A percentile compares a stretch with the other conserved stretches of the same genome.
phyloP scores from a whole-genome alignment of 345 rosid genomes.

The Litchi chinensis region DNA sequence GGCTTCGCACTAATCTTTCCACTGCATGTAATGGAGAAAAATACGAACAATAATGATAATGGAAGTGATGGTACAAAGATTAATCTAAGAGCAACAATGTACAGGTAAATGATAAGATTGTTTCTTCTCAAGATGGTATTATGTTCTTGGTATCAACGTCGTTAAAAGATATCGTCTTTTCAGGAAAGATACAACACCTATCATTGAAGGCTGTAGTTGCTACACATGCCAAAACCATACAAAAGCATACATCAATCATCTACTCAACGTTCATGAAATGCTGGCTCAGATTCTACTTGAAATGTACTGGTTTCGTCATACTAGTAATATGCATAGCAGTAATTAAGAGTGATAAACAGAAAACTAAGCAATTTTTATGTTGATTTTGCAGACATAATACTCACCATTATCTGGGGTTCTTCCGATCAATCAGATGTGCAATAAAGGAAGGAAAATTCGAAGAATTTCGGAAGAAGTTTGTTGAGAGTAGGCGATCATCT shows the following conservation, averaged over 20 bases:
- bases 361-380: not conserved
- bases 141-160: not conserved
- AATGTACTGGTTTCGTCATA: conserved; percentile 40
- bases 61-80: conserved; percentile 55
- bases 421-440: conserved; percentile 54
- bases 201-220: conserved; percentile 60
- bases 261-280: conserved; percentile 80
- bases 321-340: not conserved
- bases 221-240: conserved; percentile 77
- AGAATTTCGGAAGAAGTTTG: conserved; percentile 43
- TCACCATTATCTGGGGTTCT: conserved; percentile 68
- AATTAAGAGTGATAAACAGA: not conserved
- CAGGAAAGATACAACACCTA: conserved; percentile 65
- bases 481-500: conserved; percentile 40
- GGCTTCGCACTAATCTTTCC: conserved; percentile 76
- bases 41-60: conserved; percentile 21
- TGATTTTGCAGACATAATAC: conserved; percentile 68
- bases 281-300: conserved; percentile 74
- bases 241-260: conserved; percentile 73
- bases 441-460: conserved; percentile 58
- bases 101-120: conserved; percentile 44
- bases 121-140: not conserved
- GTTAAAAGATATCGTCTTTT: not conserved
- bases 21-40: conserved; percentile 28
- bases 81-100: conserved; percentile 60